Percentiles rank a stretch among this genome's conserved stretches.
Conservation (phyloP, 768 basidiomycete genomes). For the Cystobasidium onofrii region DNA sequence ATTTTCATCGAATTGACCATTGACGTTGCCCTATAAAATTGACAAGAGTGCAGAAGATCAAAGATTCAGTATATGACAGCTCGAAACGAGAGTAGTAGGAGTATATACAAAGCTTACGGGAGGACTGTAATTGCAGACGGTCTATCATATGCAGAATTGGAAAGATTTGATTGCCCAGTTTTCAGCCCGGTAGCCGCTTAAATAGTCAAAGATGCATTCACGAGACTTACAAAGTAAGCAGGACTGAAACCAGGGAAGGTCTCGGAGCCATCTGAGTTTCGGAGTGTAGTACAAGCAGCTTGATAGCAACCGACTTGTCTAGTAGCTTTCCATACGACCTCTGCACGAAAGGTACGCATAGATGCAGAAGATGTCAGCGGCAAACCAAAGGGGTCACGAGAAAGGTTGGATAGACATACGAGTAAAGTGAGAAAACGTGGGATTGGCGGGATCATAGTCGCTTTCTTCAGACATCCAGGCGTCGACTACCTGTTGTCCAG, state of each 20-base stretch:
- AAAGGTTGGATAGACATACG: neutral
- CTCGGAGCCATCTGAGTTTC: slow-evolving; percentile 1
- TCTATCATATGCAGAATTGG: neutral
- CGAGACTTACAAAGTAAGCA: neutral
- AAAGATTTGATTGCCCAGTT: too few species aligned
- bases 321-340: slow-evolving; percentile 30
- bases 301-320: slow-evolving; percentile 21
- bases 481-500: slow-evolving; percentile 9
- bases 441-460: slow-evolving; percentile 25
- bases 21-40: neutral
- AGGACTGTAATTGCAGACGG: slow-evolving; percentile 30
- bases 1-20: slow-evolving; percentile 20
- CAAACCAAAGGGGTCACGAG: neutral
- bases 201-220: too few species aligned
- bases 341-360: neutral
- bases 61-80: too few species aligned
- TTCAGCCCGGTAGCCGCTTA: too few species aligned
- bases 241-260: slow-evolving; percentile 10
- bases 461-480: slow-evolving; percentile 24
- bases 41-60: neutral
- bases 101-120: neutral
- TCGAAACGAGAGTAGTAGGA: too few species aligned
- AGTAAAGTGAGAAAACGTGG: slow-evolving; percentile 28
- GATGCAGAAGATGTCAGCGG: neutral
- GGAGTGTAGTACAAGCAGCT: slow-evolving; percentile 15